Evolutionary conservation across 2,329 filamentous ascomycete genomes (phyloP).

Genomic region (Penicillium glabrum): DNA sequence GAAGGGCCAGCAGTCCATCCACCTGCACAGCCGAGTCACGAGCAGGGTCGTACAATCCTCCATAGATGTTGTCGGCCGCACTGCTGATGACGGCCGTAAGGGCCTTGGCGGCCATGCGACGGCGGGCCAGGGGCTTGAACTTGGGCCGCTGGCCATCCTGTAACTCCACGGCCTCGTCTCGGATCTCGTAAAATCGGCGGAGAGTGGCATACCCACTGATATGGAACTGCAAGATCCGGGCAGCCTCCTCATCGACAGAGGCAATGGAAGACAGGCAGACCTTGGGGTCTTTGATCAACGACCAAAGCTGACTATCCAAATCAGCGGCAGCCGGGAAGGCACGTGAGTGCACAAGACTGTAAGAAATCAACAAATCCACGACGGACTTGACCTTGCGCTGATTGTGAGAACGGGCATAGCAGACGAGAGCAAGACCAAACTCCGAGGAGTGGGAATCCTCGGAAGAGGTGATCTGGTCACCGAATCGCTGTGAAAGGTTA

Average conservation of each 20-base stretch:
- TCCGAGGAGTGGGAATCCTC: constrained; percentile 66
- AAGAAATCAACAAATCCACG: constrained; percentile 80
- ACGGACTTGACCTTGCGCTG: constrained; percentile 78
- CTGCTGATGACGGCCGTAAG: constrained; percentile 82
- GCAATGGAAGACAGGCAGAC: constrained; percentile 70
- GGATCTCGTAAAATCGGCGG: constrained; percentile 84
- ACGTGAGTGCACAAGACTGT: constrained; percentile 80
- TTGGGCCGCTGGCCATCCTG: constrained; percentile 41
- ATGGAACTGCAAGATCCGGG: constrained; percentile 77
- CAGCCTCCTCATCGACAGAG: constrained; percentile 74
- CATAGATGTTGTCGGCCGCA: constrained; percentile 85
- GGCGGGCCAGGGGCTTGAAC: constrained; percentile 58
- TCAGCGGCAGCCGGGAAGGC: constrained; percentile 71
- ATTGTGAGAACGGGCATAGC: constrained; percentile 83
- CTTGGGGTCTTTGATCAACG: constrained; percentile 70
- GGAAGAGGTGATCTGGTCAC: constrained; percentile 71
- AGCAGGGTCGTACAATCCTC: constrained; percentile 79
- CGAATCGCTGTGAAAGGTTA: constrained; percentile 66
- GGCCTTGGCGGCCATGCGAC: constrained; percentile 69
- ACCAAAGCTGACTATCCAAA: constrained; percentile 70
- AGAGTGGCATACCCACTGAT: constrained; percentile 91
- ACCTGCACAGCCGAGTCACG: constrained; percentile 83
- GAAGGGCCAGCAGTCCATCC: constrained; percentile 77
- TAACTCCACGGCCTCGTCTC: constrained; percentile 62
- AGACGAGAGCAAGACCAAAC: constrained; percentile 85